Base-by-base conservation (phyloP, 2,329 filamentous ascomycete genomes). In the Penicillium sclerotigenum region DNA sequence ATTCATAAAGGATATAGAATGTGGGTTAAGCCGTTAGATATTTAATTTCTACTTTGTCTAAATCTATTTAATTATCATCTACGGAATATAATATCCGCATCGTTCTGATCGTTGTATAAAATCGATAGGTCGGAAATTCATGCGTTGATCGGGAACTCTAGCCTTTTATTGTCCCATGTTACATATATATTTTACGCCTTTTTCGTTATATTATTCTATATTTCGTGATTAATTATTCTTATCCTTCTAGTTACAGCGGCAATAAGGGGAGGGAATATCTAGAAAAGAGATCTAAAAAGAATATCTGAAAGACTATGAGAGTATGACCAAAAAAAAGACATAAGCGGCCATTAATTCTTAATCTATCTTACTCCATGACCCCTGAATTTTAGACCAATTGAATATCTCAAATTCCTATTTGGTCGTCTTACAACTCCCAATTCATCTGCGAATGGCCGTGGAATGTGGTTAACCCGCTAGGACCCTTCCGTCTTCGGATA, bases 401-500 rank as follows among this genome's bases (percentile, higher is more conserved):
- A 34, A 46, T 33, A 34, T 34, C n/a, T 22, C 9, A 24, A 34
- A 46, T 49, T n/a, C 22, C 28, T 26, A 38, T 47, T n/a, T 34
- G 28, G 22, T 4, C 16, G 28, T 38, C 18, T 13, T 14, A 37
- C 0, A 22, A 46, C 9, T 20, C 22, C 24, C n/a, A 34, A 51
- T 26, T 18, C 20, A 31, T 50, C 20, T 37, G 5, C 31, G 4
- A 22, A 37, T 34, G 22, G 40, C 13, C 20, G 47, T 51, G 48
- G 38, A 45, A 51, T 45, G 48, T 42, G 33, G 33, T 20, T 20
- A 22, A 10, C 14, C 33, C 20, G 22, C 33, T 26, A 31, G 14
- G 24, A 40, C 36, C 47, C 36, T 40, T 50, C 49, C 40, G 49
- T 52, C 24, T 52, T 37, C 49, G 49, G 49, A 29, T 37, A 46